Base-by-base conservation (phyloP, 2,329 filamentous ascomycete genomes). In the Metarhizium humberi region DNA sequence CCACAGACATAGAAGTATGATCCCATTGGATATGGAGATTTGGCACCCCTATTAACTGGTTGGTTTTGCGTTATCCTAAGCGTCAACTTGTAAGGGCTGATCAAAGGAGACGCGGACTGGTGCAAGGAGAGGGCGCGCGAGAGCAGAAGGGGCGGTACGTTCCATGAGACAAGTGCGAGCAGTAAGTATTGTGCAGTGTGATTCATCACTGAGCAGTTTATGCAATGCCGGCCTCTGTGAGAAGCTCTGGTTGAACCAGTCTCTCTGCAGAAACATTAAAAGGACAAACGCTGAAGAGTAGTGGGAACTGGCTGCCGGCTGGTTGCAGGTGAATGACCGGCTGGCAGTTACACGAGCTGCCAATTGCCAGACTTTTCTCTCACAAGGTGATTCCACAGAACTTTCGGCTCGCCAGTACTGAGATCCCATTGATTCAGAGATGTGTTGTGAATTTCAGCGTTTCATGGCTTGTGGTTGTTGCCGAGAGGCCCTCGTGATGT, bases 1-100 rank as follows among this genome's bases (percentile, higher is more conserved):
- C 50, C 56, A 59, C 76, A 80, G 29, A 57, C 51, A 59, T 74
- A 78, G 58, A 67, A 76, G 34, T 52, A 36, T 20, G 59, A 60
- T 56, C 66, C 68, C 7, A 55, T 3, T 6, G 64, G 57, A 50
- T 75, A 76, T 7, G 32, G 18, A 40, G 30, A 2, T 34, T 50
- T 4, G 29, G 29, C 34, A n/a, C 16, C 20, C 50, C n/a, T 40
- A 30, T 20, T 30, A 18, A 29, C 18, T 30, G 38, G 16, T 14
- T 38, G 29, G 32, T 2, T 13, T 46, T 50, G 18, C 16, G 7
- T 29, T 30, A 47, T 3, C 3, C 25, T 51, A n/a, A 36, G 20
- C n/a, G 42, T 14, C 49, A 47, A n/a, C 14, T 14, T 16, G 7
- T 7, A n/a, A 6, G 42, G n/a, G 42, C 16, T 20, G 42, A 20